These are phyloP conservation scores for Westerdykella aurantiaca DNA, from an alignment of 2,329 filamentous ascomycete genomes.

Conservation along the genomic window DNA sequence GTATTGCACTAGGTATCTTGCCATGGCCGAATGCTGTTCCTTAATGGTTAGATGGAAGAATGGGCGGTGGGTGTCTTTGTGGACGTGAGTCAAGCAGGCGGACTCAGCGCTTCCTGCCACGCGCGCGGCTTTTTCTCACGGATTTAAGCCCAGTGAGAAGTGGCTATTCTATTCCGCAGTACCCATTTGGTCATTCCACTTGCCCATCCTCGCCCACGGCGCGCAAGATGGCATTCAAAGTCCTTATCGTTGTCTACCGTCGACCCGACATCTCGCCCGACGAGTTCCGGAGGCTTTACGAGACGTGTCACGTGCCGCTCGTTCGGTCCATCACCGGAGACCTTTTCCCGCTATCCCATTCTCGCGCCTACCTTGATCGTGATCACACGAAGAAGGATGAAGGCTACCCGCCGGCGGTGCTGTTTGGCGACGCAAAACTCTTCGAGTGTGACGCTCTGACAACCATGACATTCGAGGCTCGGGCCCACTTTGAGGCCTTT, in stretches of 20 bases:
- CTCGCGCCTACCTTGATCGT: background rate
- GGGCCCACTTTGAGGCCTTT: background rate
- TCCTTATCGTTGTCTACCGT: background rate
- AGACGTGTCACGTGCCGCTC: background rate
- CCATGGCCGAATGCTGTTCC: too few species aligned
- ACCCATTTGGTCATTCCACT: too few species aligned
- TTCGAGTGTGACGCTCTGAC: background rate
- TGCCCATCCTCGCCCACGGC: too few species aligned
- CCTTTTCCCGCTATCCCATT: conserved; percentile 1
- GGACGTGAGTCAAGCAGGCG: too few species aligned
- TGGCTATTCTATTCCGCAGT: too few species aligned
- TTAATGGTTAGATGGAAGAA: too few species aligned
- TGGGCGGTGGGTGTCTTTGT: too few species aligned
- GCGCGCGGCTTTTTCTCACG: too few species aligned
- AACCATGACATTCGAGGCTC: background rate
- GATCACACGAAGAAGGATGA: background rate
- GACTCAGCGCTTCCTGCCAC: too few species aligned
- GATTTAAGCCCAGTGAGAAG: too few species aligned
- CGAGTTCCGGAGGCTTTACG: conserved; percentile 1
- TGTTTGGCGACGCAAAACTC: background rate
- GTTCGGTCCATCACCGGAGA: background rate
- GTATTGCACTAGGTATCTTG: too few species aligned
- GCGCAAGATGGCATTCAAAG: background rate
- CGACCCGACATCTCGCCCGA: background rate
- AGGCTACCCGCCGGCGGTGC: background rate